A percentile compares a stretch with the other conserved stretches of the same genome.
Evolutionary conservation across 495 filamentous ascomycete genomes (phyloP).

Genomic region (Podospora pseudopauciseta): DNA sequence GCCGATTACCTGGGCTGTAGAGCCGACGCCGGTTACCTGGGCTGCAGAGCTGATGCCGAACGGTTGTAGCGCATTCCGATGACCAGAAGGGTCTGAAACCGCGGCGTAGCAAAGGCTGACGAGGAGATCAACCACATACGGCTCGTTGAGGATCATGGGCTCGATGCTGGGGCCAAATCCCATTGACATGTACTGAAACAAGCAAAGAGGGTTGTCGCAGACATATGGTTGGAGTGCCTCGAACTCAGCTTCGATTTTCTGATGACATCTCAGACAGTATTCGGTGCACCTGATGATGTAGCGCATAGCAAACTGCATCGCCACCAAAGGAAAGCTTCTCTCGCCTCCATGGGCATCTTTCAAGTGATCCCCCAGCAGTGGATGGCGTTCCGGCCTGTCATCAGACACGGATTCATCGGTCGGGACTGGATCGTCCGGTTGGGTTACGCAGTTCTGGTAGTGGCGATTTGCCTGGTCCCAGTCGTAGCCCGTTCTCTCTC

Average conservation of each 20-base stretch:
- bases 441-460: constrained; percentile 26
- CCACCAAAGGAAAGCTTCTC: constrained; percentile 61
- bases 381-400: background rate
- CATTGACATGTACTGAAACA: constrained; percentile 89
- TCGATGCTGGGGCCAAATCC: constrained; percentile 84
- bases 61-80: too few relatives aligned
- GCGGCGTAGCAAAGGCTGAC: constrained; percentile 75
- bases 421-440: background rate
- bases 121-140: constrained; percentile 81
- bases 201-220: constrained; percentile 73
- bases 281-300: constrained; percentile 81
- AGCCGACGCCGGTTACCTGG: too few relatives aligned
- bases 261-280: constrained; percentile 85
- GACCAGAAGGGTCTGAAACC: constrained; percentile 7
- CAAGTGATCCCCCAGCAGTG: constrained; percentile 54
- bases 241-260: constrained; percentile 63
- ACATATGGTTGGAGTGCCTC: constrained; percentile 92
- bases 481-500: constrained; percentile 47
- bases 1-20: too few relatives aligned
- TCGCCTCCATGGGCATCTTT: constrained; percentile 23
- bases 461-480: constrained; percentile 73
- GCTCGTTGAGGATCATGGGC: constrained; percentile 75
- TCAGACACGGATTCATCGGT: background rate
- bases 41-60: too few relatives aligned
- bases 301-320: constrained; percentile 75